Evolutionary conservation across 1,139 yeast species (phyloP).

Genomic region (Geotrichum cucujoidarum): DNA sequence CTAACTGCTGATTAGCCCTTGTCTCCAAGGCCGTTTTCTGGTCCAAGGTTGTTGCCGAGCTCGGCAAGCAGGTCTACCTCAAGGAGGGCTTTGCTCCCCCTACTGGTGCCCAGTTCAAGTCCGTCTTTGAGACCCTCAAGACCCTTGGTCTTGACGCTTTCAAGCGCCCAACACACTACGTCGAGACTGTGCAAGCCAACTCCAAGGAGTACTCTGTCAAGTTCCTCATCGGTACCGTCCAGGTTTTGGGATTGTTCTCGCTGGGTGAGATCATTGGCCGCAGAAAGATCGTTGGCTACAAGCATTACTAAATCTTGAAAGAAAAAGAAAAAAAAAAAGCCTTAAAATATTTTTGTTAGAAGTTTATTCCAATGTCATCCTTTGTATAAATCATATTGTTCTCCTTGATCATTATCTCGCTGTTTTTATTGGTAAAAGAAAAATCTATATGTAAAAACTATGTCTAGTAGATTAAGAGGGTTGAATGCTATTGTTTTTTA

Average conservation of each 20-base stretch:
- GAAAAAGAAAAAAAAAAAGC: constrained; percentile 1
- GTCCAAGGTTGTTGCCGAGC: constrained; percentile 83
- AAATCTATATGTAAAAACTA: constrained; percentile 14
- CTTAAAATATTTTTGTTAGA: neutral
- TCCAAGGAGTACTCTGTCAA: constrained; percentile 55
- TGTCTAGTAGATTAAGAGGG: neutral
- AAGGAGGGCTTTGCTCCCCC: constrained; percentile 96
- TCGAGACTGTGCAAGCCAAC: constrained; percentile 43
- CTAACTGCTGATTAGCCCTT: no score
- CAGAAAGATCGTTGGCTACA: constrained; percentile 84
- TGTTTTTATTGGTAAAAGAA: constrained; percentile 1
- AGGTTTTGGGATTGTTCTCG: constrained; percentile 85
- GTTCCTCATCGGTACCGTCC: constrained; percentile 74
- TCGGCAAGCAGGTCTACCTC: constrained; percentile 83
- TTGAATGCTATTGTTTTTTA: neutral
- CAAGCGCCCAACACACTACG: constrained; percentile 35
- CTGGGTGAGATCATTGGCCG: constrained; percentile 97
- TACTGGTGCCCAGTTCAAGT: constrained; percentile 67
- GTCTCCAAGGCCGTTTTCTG: constrained; percentile 52
- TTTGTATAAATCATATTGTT: neutral
- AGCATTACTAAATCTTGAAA: constrained; percentile 12
- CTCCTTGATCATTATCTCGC: neutral
- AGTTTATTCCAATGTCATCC: neutral
- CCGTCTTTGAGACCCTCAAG: constrained; percentile 58
- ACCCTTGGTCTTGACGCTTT: constrained; percentile 48